phyloP scores from a whole-genome alignment of 2,329 filamentous ascomycete species.

The Aspergillus sp. region DNA sequence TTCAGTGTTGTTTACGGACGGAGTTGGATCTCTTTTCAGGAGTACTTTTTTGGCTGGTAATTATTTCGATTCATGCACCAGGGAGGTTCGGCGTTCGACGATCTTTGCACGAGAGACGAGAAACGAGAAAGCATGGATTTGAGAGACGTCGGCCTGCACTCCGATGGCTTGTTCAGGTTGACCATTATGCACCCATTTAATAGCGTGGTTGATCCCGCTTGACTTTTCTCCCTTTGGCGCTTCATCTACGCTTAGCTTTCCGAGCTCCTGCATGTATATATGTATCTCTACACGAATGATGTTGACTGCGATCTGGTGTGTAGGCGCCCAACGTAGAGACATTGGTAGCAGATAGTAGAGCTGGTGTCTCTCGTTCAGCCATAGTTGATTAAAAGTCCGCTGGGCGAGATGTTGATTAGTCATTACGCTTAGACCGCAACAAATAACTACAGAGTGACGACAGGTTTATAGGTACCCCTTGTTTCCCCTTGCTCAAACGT shows the following conservation, averaged over 20 bases:
- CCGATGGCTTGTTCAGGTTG: constrained; percentile 13
- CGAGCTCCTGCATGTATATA: constrained; percentile 14
- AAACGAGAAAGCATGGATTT: constrained; percentile 27
- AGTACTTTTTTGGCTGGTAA: constrained; percentile 23
- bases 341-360: no score
- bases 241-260: neutral
- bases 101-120: constrained; percentile 32
- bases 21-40: constrained; percentile 31
- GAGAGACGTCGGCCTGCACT: constrained; percentile 14
- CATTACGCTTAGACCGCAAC: no score
- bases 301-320: no score
- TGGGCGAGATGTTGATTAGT: no score
- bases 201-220: constrained; percentile 23
- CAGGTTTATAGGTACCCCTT: no score
- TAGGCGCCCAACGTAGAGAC: no score
- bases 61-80: constrained; percentile 19
- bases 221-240: constrained; percentile 1
- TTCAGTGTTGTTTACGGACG: constrained; percentile 23
- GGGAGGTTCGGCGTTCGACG: constrained; percentile 25
- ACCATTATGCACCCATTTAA: constrained; percentile 19
- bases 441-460: no score
- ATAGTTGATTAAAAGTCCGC: no score
- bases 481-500: no score
- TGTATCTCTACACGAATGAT: no score
- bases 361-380: no score